These are phyloP conservation scores for Antitrichia curtipendula DNA, from an alignment of 225 moss, liverwort and hornwort species.

Conservation along the genomic window DNA sequence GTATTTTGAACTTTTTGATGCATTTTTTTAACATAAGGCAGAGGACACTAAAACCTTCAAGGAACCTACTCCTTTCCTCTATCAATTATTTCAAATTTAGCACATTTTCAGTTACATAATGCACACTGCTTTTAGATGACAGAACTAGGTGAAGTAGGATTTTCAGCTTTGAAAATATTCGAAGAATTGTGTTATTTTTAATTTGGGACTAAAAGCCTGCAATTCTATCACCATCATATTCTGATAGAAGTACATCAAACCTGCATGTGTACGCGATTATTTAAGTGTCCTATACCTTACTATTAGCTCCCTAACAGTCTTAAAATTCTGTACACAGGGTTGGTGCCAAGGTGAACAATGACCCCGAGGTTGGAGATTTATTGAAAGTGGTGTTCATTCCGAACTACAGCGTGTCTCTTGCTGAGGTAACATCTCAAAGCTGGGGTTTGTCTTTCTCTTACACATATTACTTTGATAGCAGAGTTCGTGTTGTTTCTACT, in stretches of 20 bases:
- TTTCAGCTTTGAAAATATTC: not conserved
- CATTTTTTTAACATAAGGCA: not conserved
- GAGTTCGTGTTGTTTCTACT: not conserved
- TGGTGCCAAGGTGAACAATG: slow-evolving; percentile 35
- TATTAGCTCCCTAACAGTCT: not conserved
- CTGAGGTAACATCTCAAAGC: not conserved
- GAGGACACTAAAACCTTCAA: no score
- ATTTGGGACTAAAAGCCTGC: not conserved
- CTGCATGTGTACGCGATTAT: not conserved
- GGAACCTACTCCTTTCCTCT: not conserved
- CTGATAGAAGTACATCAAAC: not conserved
- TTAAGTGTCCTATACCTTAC: not conserved
- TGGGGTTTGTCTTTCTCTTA: not conserved
- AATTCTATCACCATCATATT: not conserved
- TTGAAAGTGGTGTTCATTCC: slow-evolving; percentile 74
- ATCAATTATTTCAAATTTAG: not conserved
- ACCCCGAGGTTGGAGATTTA: slow-evolving; percentile 54
- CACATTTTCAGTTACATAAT: not conserved
- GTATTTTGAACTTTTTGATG: not conserved
- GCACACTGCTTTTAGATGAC: not conserved
- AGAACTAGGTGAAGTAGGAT: not conserved
- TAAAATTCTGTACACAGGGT: not conserved
- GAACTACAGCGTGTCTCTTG: slow-evolving; percentile 66
- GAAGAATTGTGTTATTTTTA: not conserved
- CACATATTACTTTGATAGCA: not conserved